Conservation (phyloP, 345 rosid species). For the Camelina hispida region DNA sequence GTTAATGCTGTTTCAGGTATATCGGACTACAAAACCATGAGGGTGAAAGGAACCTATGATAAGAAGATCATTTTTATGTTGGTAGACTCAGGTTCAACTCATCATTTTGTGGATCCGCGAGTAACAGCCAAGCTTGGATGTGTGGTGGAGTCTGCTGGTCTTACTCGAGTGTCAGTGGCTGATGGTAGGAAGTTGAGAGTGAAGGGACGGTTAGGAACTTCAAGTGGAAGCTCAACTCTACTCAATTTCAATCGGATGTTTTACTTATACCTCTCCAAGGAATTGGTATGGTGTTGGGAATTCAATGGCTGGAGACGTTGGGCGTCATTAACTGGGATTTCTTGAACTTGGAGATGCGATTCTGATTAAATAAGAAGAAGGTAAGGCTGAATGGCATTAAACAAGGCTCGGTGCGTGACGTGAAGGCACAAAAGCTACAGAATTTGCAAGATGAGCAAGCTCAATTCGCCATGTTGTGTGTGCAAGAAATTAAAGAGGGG, state of each 20-base stretch:
- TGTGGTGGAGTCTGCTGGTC: accelerated
- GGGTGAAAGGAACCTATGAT: background rate
- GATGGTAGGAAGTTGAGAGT: background rate
- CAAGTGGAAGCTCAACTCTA: background rate
- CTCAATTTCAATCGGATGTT: accelerated
- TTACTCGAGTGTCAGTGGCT: background rate
- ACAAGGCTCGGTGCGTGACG: accelerated
- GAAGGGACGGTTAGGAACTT: accelerated
- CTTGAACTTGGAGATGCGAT: background rate
- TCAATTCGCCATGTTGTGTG: background rate
- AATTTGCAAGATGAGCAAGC: background rate
- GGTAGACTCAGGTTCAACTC: background rate
- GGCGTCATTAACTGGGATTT: background rate
- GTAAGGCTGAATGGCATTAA: background rate
- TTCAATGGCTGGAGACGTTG: background rate
- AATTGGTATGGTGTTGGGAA: background rate
- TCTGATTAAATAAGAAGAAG: too few relatives aligned
- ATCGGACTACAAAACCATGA: background rate
- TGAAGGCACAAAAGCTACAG: background rate
- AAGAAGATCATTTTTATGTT: background rate
- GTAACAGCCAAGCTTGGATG: accelerated
- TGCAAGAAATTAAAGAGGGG: accelerated
- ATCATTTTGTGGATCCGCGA: background rate
- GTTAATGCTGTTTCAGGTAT: background rate
- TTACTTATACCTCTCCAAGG: background rate